A percentile compares a stretch with the other conserved stretches of the same genome.
phyloP scores from a whole-genome alignment of 148 eudicot species.

The Polygonum aviculare region DNA sequence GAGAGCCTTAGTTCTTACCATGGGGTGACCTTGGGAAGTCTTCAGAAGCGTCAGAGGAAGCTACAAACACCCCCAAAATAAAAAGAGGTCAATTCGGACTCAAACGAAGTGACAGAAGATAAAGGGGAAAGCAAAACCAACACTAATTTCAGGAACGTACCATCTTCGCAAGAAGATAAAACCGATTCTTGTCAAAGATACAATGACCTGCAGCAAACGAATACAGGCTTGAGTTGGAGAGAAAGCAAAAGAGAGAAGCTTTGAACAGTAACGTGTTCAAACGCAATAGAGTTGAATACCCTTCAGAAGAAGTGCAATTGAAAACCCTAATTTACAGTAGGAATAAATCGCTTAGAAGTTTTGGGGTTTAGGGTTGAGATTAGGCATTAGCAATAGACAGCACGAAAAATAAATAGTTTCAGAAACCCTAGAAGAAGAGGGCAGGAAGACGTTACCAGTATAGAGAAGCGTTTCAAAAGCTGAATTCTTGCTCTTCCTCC shows the following conservation, averaged over 20 bases:
- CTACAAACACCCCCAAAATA: conserved; percentile 21
- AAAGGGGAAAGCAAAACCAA: background rate
- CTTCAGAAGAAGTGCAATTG: too few species aligned
- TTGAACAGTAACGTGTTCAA: too few species aligned
- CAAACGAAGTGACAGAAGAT: background rate
- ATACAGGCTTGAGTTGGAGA: too few species aligned
- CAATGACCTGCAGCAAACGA: too few species aligned
- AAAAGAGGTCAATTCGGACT: background rate
- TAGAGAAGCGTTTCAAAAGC: background rate
- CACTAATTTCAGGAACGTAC: background rate
- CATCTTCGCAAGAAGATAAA: background rate
- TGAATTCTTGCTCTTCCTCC: background rate
- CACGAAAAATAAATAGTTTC: background rate
- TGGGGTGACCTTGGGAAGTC: conserved; percentile 87
- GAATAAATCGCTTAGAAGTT: background rate
- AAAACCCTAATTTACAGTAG: background rate
- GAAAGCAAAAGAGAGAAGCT: too few species aligned
- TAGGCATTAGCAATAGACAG: background rate
- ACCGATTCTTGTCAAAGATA: background rate
- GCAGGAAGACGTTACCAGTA: background rate
- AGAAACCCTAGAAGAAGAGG: background rate
- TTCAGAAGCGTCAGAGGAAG: conserved; percentile 74
- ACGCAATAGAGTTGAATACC: too few species aligned
- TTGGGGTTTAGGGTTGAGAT: background rate
- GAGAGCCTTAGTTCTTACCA: conserved; percentile 30